Conservation (phyloP, 768 basidiomycete genomes). For the Calocera viscosa region DNA sequence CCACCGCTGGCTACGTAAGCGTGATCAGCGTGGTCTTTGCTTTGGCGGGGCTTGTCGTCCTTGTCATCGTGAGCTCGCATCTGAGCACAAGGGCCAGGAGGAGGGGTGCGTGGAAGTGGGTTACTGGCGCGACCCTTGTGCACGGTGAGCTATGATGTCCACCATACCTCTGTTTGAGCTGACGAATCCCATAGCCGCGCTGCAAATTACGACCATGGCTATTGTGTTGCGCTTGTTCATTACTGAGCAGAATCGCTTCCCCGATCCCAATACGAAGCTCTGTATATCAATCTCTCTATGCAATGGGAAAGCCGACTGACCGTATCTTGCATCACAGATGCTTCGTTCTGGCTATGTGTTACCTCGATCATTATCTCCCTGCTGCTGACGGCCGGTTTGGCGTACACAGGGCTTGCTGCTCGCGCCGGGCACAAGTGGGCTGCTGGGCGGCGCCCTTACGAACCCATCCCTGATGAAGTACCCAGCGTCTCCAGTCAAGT, state of each 20-base stretch:
- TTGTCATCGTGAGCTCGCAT: neutral
- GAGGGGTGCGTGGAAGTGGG: neutral
- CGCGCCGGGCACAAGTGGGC: constrained; percentile 2
- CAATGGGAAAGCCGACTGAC: neutral
- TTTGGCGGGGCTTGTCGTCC: neutral
- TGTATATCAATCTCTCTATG: neutral
- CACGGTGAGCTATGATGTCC: neutral
- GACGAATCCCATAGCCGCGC: neutral
- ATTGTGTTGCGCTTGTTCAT: neutral
- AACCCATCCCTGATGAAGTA: neutral
- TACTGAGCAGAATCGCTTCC: neutral
- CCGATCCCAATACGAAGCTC: neutral
- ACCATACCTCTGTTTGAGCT: neutral
- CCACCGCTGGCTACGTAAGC: neutral
- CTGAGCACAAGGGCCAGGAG: neutral
- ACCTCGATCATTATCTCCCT: neutral
- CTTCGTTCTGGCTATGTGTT: neutral
- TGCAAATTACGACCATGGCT: neutral
- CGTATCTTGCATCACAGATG: neutral
- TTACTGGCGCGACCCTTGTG: neutral
- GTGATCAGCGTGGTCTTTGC: neutral
- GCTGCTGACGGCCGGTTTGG: neutral
- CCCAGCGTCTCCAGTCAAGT: constrained; percentile 2
- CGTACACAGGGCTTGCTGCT: neutral
- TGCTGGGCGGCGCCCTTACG: neutral